Percentiles rank a stretch among this genome's conserved stretches.
phyloP scores from a whole-genome alignment of 2,329 filamentous ascomycete species.

The Scedosporium aurantiacum region DNA sequence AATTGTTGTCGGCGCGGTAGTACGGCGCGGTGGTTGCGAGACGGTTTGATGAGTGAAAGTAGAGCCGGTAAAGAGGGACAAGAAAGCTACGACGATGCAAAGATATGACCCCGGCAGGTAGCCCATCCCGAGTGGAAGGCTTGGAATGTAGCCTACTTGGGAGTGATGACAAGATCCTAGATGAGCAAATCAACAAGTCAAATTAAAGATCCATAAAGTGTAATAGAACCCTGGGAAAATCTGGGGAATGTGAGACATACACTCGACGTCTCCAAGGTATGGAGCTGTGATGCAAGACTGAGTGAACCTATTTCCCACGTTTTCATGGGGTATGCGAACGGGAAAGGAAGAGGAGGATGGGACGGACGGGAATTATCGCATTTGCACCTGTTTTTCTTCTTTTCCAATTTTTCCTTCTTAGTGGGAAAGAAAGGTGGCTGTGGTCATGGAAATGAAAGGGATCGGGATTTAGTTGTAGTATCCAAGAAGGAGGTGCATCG shows the following conservation, averaged over 20 bases:
- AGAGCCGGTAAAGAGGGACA: background rate
- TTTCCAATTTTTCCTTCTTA: background rate
- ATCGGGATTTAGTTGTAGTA: background rate
- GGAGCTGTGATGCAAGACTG: too few relatives aligned
- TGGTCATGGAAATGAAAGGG: background rate
- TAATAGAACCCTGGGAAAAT: too few relatives aligned
- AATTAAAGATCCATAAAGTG: too few relatives aligned
- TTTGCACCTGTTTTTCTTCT: too few relatives aligned
- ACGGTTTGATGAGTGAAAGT: background rate
- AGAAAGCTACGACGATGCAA: background rate
- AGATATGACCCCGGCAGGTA: background rate
- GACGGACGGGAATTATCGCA: too few relatives aligned
- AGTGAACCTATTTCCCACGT: too few relatives aligned
- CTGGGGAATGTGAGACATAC: too few relatives aligned
- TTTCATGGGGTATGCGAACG: too few relatives aligned
- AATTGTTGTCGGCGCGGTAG: background rate
- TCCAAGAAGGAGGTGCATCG: background rate
- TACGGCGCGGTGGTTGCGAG: background rate
- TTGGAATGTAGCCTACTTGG: background rate
- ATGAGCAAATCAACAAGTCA: too few relatives aligned
- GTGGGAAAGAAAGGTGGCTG: background rate
- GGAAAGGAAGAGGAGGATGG: too few relatives aligned
- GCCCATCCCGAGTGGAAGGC: background rate
- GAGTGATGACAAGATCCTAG: background rate
- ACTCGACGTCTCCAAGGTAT: too few relatives aligned